Evolutionary conservation across 768 basidiomycete genomes (phyloP).

Genomic region (Pulveroboletus sp.): DNA sequence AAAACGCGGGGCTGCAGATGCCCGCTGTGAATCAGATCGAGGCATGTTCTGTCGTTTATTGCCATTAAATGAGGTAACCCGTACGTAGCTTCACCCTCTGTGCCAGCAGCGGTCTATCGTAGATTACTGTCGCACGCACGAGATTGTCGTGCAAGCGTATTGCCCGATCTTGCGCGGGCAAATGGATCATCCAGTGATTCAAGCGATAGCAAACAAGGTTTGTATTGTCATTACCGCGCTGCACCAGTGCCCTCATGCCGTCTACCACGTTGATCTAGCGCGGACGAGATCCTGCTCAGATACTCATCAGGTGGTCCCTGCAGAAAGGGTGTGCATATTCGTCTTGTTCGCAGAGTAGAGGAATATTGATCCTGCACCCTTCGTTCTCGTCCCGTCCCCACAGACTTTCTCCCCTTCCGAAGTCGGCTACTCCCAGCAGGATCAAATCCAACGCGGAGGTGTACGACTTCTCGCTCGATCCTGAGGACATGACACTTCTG

Average conservation of each 20-base stretch:
- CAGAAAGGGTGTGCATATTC: constrained; percentile 61
- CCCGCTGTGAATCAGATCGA: constrained; percentile 83
- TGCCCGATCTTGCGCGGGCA: constrained; percentile 65
- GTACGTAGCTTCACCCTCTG: constrained; percentile 63
- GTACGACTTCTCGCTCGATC: constrained; percentile 67
- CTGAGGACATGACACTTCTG: constrained; percentile 60
- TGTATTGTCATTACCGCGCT: constrained; percentile 6
- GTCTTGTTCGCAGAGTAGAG: neutral
- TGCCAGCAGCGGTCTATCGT: constrained; percentile 81
- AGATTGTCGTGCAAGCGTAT: constrained; percentile 68
- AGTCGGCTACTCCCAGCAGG: constrained; percentile 65
- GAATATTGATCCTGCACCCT: neutral
- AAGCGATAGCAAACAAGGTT: constrained; percentile 57
- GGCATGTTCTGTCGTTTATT: constrained; percentile 34
- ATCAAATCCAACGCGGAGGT: constrained; percentile 71
- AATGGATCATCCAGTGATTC: constrained; percentile 51
- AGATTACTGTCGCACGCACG: constrained; percentile 58
- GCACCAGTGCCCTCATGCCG: constrained; percentile 4
- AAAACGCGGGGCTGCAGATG: constrained; percentile 51
- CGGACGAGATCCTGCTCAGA: constrained; percentile 63
- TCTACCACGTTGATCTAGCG: constrained; percentile 35
- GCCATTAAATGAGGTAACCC: constrained; percentile 4
- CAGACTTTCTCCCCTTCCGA: constrained; percentile 80
- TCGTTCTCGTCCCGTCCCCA: neutral
- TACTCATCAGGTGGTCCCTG: constrained; percentile 86